phyloP scores from a whole-genome alignment of 208 protist species.

The Sergeia podlipaevii region DNA sequence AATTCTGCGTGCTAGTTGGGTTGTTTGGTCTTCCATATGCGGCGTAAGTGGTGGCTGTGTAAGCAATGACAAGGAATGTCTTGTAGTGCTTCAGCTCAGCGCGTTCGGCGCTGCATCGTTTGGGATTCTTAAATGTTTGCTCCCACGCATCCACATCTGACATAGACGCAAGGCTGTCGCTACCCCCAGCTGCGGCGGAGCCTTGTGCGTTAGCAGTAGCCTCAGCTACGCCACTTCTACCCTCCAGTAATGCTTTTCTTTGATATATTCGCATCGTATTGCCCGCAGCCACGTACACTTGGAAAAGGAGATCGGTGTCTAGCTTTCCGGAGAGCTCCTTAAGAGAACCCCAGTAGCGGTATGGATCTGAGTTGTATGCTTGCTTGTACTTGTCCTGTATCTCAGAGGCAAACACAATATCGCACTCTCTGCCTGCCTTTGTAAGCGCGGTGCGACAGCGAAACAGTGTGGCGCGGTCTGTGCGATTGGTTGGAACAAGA shows the following conservation, averaged over 20 bases:
- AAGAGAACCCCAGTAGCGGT: conserved; percentile 60
- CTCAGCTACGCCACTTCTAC: background rate
- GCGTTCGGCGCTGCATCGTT: conserved; percentile 42
- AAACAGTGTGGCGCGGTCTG: conserved; percentile 70
- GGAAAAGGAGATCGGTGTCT: conserved; percentile 66
- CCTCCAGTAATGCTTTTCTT: conserved; percentile 20
- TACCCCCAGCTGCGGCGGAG: background rate
- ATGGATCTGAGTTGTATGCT: conserved; percentile 66
- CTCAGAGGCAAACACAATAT: conserved; percentile 69
- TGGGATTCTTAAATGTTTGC: conserved; percentile 24
- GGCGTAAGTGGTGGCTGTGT: conserved; percentile 55
- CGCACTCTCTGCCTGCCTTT: conserved; percentile 47
- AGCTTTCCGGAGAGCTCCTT: conserved; percentile 31
- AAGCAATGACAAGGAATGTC: conserved; percentile 60
- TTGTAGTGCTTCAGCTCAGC: conserved; percentile 45
- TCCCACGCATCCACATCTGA: conserved; percentile 57
- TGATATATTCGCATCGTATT: conserved; percentile 44
- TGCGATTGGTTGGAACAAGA: conserved; percentile 81
- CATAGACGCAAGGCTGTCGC: conserved; percentile 10
- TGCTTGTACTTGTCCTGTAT: conserved; percentile 51
- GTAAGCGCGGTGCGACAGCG: conserved; percentile 69
- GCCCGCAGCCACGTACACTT: conserved; percentile 45
- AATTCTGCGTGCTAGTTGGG: conserved; percentile 48
- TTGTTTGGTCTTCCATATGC: conserved; percentile 57
- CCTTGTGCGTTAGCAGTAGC: conserved; percentile 4